phyloP scores from a whole-genome alignment of 2,329 filamentous ascomycete species.

The Fusarium tjaetaba region DNA sequence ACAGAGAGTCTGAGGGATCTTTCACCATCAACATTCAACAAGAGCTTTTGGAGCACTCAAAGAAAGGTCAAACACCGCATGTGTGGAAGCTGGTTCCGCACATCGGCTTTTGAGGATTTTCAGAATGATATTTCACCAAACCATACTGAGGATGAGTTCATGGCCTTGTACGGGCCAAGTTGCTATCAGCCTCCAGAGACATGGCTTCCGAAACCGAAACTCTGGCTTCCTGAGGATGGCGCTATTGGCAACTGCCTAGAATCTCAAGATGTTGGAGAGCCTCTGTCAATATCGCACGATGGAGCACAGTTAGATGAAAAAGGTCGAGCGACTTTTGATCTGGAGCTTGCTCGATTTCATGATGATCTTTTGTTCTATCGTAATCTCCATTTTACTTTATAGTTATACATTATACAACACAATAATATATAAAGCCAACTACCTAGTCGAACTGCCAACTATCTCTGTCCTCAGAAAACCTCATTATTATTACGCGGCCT shows the following conservation, averaged over 20 bases:
- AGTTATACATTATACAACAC: fast-evolving
- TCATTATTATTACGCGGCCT: background rate
- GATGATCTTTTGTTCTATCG: background rate
- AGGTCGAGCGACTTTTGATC: background rate
- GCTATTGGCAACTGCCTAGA: fast-evolving
- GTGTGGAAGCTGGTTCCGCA: fast-evolving
- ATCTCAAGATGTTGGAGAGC: fast-evolving
- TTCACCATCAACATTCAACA: fast-evolving
- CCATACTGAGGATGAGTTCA: background rate
- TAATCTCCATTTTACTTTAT: fast-evolving
- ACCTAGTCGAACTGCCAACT: fast-evolving
- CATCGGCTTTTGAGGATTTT: background rate
- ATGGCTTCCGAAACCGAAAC: background rate
- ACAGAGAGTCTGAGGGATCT: fast-evolving
- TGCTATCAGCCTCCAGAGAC: background rate
- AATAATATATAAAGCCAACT: too few species aligned
- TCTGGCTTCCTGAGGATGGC: background rate
- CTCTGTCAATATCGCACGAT: background rate
- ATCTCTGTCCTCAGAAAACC: fast-evolving
- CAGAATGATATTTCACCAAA: fast-evolving
- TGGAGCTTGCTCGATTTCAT: background rate
- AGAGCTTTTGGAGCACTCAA: fast-evolving
- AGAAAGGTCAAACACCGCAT: fast-evolving
- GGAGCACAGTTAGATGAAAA: background rate
- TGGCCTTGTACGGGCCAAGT: background rate